phyloP scores from a whole-genome alignment of 495 filamentous ascomycete genomes.

The Lasiosphaeris hirsuta region DNA sequence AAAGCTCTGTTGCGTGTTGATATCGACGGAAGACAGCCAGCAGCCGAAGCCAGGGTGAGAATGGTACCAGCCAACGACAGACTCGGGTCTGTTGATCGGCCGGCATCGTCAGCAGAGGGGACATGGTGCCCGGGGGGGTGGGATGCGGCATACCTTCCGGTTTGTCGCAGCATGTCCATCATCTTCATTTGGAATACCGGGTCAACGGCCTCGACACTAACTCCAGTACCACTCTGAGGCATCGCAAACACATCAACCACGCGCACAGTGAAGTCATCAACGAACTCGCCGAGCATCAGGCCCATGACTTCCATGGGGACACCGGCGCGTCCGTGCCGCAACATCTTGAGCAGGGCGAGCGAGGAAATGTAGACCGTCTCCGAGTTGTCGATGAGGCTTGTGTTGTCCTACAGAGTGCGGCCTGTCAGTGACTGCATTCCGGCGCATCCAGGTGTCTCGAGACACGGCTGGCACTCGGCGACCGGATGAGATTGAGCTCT shows the following conservation, averaged over 20 bases:
- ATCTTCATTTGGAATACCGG: constrained; percentile 99
- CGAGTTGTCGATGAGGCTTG: constrained; percentile 92
- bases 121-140: background rate
- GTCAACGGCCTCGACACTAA: constrained; percentile 97
- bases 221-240: constrained; percentile 98
- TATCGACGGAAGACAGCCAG: constrained; percentile 98
- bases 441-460: background rate
- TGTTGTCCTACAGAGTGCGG: constrained; percentile 60
- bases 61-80: constrained; percentile 98
- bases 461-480: background rate
- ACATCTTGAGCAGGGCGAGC: constrained; percentile 95
- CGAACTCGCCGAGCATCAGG: constrained; percentile 96
- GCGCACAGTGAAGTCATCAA: constrained; percentile 97
- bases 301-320: constrained; percentile 99
- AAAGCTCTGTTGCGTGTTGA: constrained; percentile 99
- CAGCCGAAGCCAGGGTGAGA: constrained; percentile 98
- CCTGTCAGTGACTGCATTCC: constrained; percentile 11
- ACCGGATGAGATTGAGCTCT: background rate
- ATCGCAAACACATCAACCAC: constrained; percentile 99
- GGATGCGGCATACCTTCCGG: constrained; percentile 66
- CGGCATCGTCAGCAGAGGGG: constrained; percentile 15
- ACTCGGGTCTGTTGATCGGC: constrained; percentile 66
- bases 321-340: constrained; percentile 92
- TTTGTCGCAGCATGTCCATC: constrained; percentile 99
- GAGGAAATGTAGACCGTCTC: constrained; percentile 99